Evolutionary conservation across 352 stramenopile genomes (phyloP), one percentile per base, ranked within the genome.

Genomic region (Phytopythium delawarense): DNA sequence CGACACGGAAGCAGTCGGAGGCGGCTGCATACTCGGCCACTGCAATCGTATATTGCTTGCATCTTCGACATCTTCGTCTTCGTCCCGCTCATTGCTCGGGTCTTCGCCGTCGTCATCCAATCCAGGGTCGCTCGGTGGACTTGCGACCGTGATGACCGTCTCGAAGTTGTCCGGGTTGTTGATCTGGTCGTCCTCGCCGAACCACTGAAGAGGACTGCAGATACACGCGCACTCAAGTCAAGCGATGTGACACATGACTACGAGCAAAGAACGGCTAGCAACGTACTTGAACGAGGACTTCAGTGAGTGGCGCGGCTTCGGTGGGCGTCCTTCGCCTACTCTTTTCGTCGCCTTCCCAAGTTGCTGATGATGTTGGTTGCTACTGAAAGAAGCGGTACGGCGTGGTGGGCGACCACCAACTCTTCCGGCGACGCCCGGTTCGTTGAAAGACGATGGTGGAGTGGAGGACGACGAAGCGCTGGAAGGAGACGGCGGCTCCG

Each of bases 151-250:
- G 46, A 74, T 72, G 18, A 85, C 44, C 11, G 76, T 84, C 65
- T 86, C 76, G 32, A 86, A 86, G 25, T 84, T 49, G 20, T 84
- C 72, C 13, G 76, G 72, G 21, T 86, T 72, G 67, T 83, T 76
- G 64, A 86, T 82, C 57, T 86, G 76, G 28, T 81, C 75, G 23
- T 86, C 76, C 3, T 80, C 67, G n/a, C 65, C 72, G 34, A 84
- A 84, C 76, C 76, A 84, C 18, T 84, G 67, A 2, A 84, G 55
- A 7, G 62, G 67, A 40, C 65, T 74, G 18, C 23, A 54, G 39
- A 42, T 6, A 52, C 0, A 21, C 21, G 20, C 39, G 42, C 0
- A 15, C n/a, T 35, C 23, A 34, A 52, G 39, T 52, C 37, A 52
- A 30, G 2, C 21, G n/a, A 20, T 21, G 21, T 7, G 42, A 49